Percentiles rank a stretch among this genome's conserved stretches.
Conservation (phyloP, 345 rosid genomes). For the Rhodamnia rubescens region DNA sequence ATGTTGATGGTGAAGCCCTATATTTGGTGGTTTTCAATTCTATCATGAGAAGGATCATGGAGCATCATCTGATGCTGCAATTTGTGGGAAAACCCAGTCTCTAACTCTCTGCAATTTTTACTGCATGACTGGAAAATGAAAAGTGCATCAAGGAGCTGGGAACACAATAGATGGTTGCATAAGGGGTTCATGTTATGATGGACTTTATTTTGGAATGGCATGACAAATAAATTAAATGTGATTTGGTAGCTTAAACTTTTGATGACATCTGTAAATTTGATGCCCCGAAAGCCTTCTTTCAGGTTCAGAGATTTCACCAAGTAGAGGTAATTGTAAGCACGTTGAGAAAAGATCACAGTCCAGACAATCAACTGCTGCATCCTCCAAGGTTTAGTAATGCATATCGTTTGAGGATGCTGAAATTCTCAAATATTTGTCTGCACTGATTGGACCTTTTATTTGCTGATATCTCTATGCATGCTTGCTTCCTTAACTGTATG, state of each 20-base stretch:
- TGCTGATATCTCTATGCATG: neutral
- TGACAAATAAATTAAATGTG: neutral
- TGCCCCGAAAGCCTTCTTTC: constrained; percentile 7
- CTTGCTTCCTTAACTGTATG: neutral
- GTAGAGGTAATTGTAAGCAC: constrained; percentile 30
- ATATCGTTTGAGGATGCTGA: neutral
- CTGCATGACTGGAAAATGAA: constrained; percentile 4
- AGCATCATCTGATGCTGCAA: neutral
- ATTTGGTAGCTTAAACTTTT: neutral
- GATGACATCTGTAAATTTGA: neutral
- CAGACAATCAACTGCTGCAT: constrained; percentile 13
- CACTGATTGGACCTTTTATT: neutral
- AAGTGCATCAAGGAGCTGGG: neutral
- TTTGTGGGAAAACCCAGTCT: neutral
- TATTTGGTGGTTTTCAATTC: neutral
- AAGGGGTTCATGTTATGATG: neutral
- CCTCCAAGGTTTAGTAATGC: constrained; percentile 33
- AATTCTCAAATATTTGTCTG: neutral
- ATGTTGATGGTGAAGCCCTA: neutral
- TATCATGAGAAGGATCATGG: neutral
- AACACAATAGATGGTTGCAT: neutral
- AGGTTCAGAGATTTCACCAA: constrained; percentile 30
- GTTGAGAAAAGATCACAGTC: constrained; percentile 32
- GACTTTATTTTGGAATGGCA: neutral
- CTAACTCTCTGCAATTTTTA: neutral